Evolutionary conservation across 1,284 basidiomycete genomes (phyloP), one percentile per base, ranked within the genome.

Genomic region (Chondrostereum purpureum): DNA sequence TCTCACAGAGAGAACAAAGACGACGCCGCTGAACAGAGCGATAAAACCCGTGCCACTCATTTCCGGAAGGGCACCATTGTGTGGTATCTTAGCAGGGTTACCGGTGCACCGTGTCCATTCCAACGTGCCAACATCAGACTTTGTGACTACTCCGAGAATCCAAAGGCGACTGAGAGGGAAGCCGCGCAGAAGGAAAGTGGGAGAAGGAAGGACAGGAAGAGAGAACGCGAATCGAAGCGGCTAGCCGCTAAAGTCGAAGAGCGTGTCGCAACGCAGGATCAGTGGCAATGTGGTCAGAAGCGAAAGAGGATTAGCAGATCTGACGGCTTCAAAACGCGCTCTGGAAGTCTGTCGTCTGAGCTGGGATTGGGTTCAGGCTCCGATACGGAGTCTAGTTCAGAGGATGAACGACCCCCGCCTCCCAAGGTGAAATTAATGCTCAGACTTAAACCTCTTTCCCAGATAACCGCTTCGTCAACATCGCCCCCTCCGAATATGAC

Each of bases 21-120:
- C 27, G 66, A 65, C 48, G 55, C 68, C n/a, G 66, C 68, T 31
- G 70, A 68, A 13, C 13, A 41, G 17, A 13, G 10, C 18, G 19
- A 39, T 3, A 39, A 39, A 18, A 22, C 10, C 13, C 70, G 82
- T 33, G 51, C 70, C 19, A 87, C 84, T n/a, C 85, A 85, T 59
- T 88, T 87, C 57, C 73, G 84, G 46, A 73, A 80, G 35, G 85
- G 85, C 24, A 88, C 85, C 31, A 75, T 77, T 56, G 83, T 88
- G 5, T 88, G 83, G 83, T 88, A 86, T 61, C 71, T 88, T 42
- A 81, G 78, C 58, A 74, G 76, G 53, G 82, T 80, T 16, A 77
- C 83, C 4, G 85, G 85, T 34, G 75, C 79, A 6, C 78, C 80
- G 0, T 87, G 84, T 61, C 84, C 84, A 2, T 88, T 88, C 58